A percentile compares a stretch with the other conserved stretches of the same genome.
Conservation (phyloP, 176 grass and related monocot genomes). For the Cenchrus americanus region DNA sequence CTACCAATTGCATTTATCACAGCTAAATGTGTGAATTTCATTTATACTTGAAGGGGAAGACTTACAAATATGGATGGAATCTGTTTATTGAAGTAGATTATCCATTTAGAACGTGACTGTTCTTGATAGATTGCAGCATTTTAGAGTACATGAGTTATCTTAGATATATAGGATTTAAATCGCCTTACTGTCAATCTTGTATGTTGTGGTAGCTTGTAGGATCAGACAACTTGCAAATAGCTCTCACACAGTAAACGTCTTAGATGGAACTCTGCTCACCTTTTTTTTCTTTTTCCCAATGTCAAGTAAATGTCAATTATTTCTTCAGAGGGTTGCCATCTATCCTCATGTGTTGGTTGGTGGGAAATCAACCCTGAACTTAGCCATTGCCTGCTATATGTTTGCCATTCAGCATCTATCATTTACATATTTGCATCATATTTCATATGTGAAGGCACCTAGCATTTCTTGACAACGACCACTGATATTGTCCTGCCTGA, state of each 20-base stretch:
- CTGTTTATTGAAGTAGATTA: not conserved
- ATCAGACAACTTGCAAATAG: not conserved
- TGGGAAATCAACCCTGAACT: not conserved
- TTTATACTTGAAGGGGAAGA: not conserved
- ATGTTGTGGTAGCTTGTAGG: not conserved
- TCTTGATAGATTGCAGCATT: slow-evolving; percentile 1
- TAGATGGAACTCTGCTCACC: not conserved
- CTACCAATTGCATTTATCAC: not conserved
- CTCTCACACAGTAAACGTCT: slow-evolving; percentile 14
- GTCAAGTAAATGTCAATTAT: slow-evolving; percentile 3
- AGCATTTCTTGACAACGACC: slow-evolving; percentile 33
- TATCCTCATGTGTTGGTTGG: slow-evolving; percentile 5
- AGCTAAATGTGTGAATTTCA: not conserved
- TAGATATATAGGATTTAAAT: not conserved
- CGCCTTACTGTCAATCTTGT: not conserved
- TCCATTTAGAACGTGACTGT: not conserved
- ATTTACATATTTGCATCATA: not conserved
- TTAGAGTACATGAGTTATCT: not conserved
- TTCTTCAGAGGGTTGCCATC: not conserved
- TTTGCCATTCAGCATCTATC: not conserved
- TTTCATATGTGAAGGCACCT: not conserved
- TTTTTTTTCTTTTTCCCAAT: not conserved
- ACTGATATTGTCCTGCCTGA: slow-evolving; percentile 34
- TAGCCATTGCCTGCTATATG: slow-evolving; percentile 22
- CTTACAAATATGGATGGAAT: not conserved